Evolutionary conservation across 768 basidiomycete species (phyloP), one percentile per base, ranked within the genome.

Genomic region (Chiua virens): DNA sequence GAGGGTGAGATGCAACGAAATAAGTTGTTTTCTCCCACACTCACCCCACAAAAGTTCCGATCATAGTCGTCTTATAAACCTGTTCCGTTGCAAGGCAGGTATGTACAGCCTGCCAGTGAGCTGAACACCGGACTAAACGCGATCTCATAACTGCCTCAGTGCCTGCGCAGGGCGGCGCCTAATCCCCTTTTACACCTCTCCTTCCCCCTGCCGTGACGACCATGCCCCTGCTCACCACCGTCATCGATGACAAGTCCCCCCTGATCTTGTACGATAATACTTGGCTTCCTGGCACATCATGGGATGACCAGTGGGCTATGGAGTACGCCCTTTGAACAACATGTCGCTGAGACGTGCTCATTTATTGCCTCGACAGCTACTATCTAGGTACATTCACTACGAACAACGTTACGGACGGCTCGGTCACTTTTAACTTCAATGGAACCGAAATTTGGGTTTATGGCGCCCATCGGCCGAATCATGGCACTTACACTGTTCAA

Each of bases 401-500:
- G 5, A 76, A 78, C 6, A 61, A 69, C n/a, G 59, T 55, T 0
- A 54, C 57, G 28, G 61, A 66, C 9, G 75, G 75, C 7, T 55
- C 53, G 22, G 72, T 67, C 5, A 69, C 67, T 0, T 74, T 81
- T 55, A 50, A 59, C 22, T 82, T 81, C 68, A 76, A 76, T 38
- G 81, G 81, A 15, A 79, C 73, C 11, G 73, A 69, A 6, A 60
- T 82, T 18, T 72, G 73, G 65, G 60, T 82, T 10, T 82, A 73
- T 50, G 82, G 82, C 8, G 73, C 79, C 3, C 76, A 77, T 47
- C 71, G 79, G 21, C 36, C 49, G 7, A 78, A 79, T 47, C 77
- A 80, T 56, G 79, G 81, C 0, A 56, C 47, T 11, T 83, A 72
- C 55, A 65, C 66, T 28, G 70, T 81, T 37, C 61, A 64, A 27